These are phyloP conservation scores for Candida orba DNA, from an alignment of 805 yeast species.

Conservation along the genomic window DNA sequence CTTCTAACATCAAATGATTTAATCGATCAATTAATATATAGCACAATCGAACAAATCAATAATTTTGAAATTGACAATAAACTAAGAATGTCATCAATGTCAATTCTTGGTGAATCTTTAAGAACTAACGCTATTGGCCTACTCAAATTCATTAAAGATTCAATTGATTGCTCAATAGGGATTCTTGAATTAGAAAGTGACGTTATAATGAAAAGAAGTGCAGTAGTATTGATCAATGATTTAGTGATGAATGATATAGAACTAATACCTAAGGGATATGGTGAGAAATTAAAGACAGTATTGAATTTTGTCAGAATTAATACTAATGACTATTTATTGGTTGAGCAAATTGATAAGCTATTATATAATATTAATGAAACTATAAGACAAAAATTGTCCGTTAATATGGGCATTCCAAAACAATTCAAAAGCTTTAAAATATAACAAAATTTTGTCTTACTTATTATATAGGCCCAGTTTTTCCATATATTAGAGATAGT, in stretches of 20 bases:
- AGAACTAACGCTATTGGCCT: constrained; percentile 52
- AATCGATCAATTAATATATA: constrained; percentile 36
- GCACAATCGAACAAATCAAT: constrained; percentile 36
- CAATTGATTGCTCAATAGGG: constrained; percentile 74
- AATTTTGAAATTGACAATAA: constrained; percentile 42
- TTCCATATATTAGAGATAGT: too few relatives aligned
- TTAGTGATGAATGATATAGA: constrained; percentile 43
- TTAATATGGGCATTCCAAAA: background rate
- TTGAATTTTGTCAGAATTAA: constrained; percentile 39
- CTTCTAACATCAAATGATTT: constrained; percentile 26
- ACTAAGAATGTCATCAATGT: constrained; percentile 79
- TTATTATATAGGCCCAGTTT: too few relatives aligned
- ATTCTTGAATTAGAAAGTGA: constrained; percentile 57
- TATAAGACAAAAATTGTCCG: constrained; percentile 8
- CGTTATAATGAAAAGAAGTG: constrained; percentile 57
- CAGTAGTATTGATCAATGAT: constrained; percentile 62
- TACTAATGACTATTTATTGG: constrained; percentile 50
- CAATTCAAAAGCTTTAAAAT: constrained; percentile 3
- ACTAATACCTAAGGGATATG: constrained; percentile 44
- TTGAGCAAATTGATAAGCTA: constrained; percentile 47
- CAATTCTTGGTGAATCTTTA: constrained; percentile 70
- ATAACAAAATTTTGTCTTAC: too few relatives aligned
- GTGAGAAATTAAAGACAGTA: constrained; percentile 32
- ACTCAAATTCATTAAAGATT: constrained; percentile 38
- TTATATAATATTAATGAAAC: constrained; percentile 24